phyloP scores from a whole-genome alignment of 257 asterid genomes.

The Datura wrightii region DNA sequence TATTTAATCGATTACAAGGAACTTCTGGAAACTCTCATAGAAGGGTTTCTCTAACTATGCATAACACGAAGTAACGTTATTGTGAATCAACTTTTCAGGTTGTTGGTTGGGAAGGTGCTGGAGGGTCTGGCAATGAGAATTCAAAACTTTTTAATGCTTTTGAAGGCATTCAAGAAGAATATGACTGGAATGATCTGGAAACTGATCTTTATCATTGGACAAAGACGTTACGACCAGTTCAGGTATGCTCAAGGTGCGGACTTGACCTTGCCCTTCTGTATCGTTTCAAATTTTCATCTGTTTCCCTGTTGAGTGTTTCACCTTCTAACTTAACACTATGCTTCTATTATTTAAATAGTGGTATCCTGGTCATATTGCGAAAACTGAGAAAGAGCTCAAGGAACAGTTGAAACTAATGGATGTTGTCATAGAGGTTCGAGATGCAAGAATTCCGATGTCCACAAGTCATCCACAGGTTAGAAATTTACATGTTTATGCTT shows the following conservation, averaged over 20 bases:
- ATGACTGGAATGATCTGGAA: constrained; percentile 77
- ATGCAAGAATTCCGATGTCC: constrained; percentile 94
- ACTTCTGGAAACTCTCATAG: not conserved
- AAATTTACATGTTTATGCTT: constrained; percentile 24
- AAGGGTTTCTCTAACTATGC: not conserved
- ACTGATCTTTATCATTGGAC: constrained; percentile 86
- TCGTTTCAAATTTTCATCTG: constrained; percentile 13
- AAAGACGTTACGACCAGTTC: constrained; percentile 79
- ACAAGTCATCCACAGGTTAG: constrained; percentile 87
- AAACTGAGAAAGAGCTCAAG: constrained; percentile 94
- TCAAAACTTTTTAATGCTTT: constrained; percentile 45
- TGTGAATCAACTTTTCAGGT: constrained; percentile 54
- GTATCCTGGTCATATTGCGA: constrained; percentile 98
- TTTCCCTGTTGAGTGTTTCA: constrained; percentile 27
- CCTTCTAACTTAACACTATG: constrained; percentile 34
- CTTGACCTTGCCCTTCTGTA: constrained; percentile 34
- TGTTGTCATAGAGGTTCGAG: constrained; percentile 97
- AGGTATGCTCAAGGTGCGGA: constrained; percentile 64
- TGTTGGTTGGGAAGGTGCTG: constrained; percentile 65
- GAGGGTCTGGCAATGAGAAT: constrained; percentile 50
- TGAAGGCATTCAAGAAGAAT: constrained; percentile 52
- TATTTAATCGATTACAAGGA: not conserved
- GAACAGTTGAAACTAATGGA: constrained; percentile 95
- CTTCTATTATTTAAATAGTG: constrained; percentile 55
- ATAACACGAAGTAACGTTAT: constrained; percentile 12